These are phyloP conservation scores for Trifolium repens DNA, from an alignment of 306 rosid species.

Conservation along the genomic window DNA sequence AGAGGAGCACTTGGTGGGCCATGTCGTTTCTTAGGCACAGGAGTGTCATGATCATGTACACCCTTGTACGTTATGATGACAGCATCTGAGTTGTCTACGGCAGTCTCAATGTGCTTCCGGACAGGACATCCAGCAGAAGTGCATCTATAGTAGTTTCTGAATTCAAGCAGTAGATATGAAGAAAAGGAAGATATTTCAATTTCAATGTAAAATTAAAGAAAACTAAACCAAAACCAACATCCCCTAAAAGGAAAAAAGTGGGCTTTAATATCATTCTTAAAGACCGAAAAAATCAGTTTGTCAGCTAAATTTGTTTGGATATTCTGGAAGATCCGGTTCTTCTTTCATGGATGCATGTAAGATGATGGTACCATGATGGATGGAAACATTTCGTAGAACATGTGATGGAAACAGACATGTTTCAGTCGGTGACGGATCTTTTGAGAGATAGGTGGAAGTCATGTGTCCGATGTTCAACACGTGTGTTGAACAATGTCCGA, in stretches of 20 bases:
- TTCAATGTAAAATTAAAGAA: slow-evolving; percentile 25
- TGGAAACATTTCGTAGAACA: slow-evolving; percentile 12
- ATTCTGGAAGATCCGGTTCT: background rate
- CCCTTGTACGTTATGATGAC: slow-evolving; percentile 91
- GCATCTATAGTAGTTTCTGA: slow-evolving; percentile 97
- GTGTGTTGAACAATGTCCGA: background rate
- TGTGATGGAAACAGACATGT: background rate
- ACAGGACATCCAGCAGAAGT: slow-evolving; percentile 99
- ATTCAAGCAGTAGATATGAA: slow-evolving; percentile 38
- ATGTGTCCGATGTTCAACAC: no score
- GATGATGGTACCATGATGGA: background rate
- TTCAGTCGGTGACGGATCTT: background rate
- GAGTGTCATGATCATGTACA: slow-evolving; percentile 91
- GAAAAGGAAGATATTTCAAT: slow-evolving; percentile 17
- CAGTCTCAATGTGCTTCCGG: slow-evolving; percentile 87
- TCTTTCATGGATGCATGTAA: background rate
- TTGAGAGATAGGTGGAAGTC: background rate
- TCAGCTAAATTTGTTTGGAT: background rate
- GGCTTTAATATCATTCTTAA: background rate
- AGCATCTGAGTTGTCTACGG: slow-evolving; percentile 68
- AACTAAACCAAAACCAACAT: background rate
- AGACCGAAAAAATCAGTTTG: background rate
- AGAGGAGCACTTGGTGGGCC: slow-evolving; percentile 86
- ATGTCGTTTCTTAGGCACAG: slow-evolving; percentile 93
- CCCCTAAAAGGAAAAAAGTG: background rate